Evolutionary conservation across 2,329 filamentous ascomycete genomes (phyloP), one percentile per base, ranked within the genome.

Genomic region (Tolypocladium sp.): DNA sequence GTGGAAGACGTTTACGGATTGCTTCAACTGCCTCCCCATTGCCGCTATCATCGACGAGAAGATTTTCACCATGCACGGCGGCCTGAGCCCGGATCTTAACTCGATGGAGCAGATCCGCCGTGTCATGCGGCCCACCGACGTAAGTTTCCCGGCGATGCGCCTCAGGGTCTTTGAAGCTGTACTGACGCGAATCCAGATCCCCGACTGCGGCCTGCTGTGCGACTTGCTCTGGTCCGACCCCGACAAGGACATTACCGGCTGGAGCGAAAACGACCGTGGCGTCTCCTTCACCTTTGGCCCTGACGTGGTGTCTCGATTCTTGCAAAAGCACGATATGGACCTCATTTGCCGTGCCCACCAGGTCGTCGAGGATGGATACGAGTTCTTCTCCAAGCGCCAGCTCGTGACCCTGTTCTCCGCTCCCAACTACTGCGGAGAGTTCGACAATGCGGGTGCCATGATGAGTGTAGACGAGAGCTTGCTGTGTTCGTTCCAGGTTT

Each of bases 1-100:
- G 62, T 97, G 93, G 93, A 99, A 99, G 85, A 97, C 93, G 1
- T 97, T 99, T 74, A 97, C 92, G 64, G 93, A 99, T 76, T 97
- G 92, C 83, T 99, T 99, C 86, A 99, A 99, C 83, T 97, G 92
- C 79, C 79, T 97, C 71, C 93, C 93, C 55, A 97, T 99, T 75
- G 94, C 93, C 60, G 93, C 94, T 67, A 99, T 99, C 77, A 97
- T 99, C 69, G 93, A 96, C 72, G 94, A 97, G 82, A 99, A 97
- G 88, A 99, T 99, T 73, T 97, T 99, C 82, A 97, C 92, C 72
- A 97, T 99, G 93, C 94, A 99, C 78, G 94, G 94, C 73, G 94
- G 94, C 71, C 80, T 99, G 70, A 97, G 92, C 76, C 94, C 94
- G 52, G 94, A 97, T 74, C 82, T 99, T 66, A 97, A 97, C 83